Percentiles rank a stretch among this genome's conserved stretches.
Evolutionary conservation across 768 basidiomycete genomes (phyloP).

Genomic region (Cystofilobasidium macerans): DNA sequence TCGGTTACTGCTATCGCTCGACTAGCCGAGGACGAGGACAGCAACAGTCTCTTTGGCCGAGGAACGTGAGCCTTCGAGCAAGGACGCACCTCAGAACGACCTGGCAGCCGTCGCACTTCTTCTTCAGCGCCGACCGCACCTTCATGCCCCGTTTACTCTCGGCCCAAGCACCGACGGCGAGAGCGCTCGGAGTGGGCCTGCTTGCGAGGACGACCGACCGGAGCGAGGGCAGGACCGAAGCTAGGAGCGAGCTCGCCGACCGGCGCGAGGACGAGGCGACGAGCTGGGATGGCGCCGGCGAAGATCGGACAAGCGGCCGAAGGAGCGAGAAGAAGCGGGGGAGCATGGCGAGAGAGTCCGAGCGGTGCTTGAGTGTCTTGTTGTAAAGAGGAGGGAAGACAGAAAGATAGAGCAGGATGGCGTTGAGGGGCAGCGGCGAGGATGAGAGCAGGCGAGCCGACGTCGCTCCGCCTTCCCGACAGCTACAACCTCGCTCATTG

Average conservation of each 20-base stretch:
- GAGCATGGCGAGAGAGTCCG: too few relatives aligned
- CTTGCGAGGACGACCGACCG: neutral
- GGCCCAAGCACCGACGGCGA: neutral
- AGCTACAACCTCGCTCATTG: too few relatives aligned
- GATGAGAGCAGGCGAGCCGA: too few relatives aligned
- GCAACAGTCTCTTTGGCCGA: neutral
- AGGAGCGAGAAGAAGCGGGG: neutral
- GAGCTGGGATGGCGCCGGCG: neutral
- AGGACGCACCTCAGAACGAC: neutral
- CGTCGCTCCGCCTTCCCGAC: too few relatives aligned
- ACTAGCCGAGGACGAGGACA: neutral
- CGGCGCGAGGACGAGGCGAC: neutral
- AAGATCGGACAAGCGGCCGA: neutral
- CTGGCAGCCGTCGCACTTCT: constrained; percentile 10
- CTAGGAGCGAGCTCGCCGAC: neutral
- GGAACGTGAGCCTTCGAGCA: neutral
- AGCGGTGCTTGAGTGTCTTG: too few relatives aligned
- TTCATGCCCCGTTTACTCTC: neutral
- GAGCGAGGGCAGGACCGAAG: neutral
- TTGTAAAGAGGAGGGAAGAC: too few relatives aligned
- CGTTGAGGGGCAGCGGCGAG: too few relatives aligned
- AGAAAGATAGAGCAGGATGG: too few relatives aligned
- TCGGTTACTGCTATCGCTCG: neutral
- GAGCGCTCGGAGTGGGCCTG: neutral
- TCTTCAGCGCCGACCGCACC: constrained; percentile 1